Evolutionary conservation across 805 yeast genomes (phyloP).

Genomic region (Cyberlindnera saturnus): DNA sequence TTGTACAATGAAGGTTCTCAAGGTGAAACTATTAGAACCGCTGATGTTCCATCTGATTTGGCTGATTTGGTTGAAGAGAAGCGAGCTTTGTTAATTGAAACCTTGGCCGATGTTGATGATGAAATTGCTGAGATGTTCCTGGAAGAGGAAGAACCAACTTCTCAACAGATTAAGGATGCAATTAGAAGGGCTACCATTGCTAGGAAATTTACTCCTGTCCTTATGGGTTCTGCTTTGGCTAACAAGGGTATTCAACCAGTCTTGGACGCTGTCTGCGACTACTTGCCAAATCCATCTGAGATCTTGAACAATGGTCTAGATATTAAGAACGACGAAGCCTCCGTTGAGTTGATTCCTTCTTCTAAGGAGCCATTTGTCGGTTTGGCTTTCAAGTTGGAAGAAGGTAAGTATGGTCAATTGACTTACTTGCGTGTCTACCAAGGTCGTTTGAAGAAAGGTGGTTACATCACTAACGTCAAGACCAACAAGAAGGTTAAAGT

Average conservation of each 20-base stretch:
- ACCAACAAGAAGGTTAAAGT: slow-evolving; percentile 92
- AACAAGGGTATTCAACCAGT: slow-evolving; percentile 95
- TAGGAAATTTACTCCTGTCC: slow-evolving; percentile 96
- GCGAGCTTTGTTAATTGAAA: slow-evolving; percentile 80
- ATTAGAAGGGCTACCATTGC: slow-evolving; percentile 95
- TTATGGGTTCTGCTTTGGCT: slow-evolving; percentile 98
- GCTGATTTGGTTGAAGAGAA: slow-evolving; percentile 83
- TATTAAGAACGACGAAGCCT: slow-evolving; percentile 52
- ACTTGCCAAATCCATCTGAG: slow-evolving; percentile 92
- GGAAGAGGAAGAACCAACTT: slow-evolving; percentile 85
- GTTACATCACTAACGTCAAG: slow-evolving; percentile 81
- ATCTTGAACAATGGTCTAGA: slow-evolving; percentile 88
- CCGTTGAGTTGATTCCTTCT: slow-evolving; percentile 71
- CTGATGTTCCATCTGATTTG: slow-evolving; percentile 73
- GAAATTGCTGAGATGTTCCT: slow-evolving; percentile 90
- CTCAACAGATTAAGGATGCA: slow-evolving; percentile 78
- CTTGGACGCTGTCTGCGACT: slow-evolving; percentile 92
- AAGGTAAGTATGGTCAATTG: slow-evolving; percentile 96
- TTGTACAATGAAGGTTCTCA: slow-evolving; percentile 84
- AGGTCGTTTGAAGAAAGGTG: slow-evolving; percentile 89
- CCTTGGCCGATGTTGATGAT: slow-evolving; percentile 96
- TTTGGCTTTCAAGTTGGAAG: slow-evolving; percentile 97
- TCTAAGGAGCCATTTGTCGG: slow-evolving; percentile 82
- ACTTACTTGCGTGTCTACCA: slow-evolving; percentile 97
- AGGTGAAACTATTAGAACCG: slow-evolving; percentile 72